These are phyloP conservation scores for Aspergillus bridgeri DNA, from an alignment of 495 filamentous ascomycete genomes.

Conservation along the genomic window DNA sequence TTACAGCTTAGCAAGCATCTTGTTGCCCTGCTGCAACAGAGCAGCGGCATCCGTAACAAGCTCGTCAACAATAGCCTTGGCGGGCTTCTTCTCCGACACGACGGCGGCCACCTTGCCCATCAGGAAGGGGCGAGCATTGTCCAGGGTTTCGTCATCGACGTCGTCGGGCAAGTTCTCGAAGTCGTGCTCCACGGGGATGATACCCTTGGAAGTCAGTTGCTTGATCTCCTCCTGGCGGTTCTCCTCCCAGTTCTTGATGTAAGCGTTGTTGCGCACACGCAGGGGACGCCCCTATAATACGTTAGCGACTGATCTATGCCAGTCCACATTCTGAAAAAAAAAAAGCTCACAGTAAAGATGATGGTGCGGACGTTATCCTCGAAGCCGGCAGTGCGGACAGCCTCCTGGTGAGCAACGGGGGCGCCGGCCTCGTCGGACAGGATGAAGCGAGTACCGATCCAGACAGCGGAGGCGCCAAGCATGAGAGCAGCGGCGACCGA, in stretches of 20 bases:
- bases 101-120: constrained; percentile 98
- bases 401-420: constrained; percentile 92
- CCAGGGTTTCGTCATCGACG: constrained; percentile 74
- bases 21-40: constrained; percentile 61
- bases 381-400: constrained; percentile 84
- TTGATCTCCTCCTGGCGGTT: constrained; percentile 87
- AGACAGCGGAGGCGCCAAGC: constrained; percentile 88
- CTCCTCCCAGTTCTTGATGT: constrained; percentile 94
- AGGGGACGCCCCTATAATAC: constrained; percentile 72
- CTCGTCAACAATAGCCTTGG: constrained; percentile 93
- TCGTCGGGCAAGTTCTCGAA: constrained; percentile 78
- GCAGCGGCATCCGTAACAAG: constrained; percentile 79
- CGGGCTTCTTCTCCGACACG: constrained; percentile 86
- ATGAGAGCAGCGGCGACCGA: constrained; percentile 85
- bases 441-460: constrained; percentile 96
- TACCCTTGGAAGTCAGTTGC: constrained; percentile 79
- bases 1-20: constrained; percentile 67
- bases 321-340: background rate
- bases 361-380: constrained; percentile 95
- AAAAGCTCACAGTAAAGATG: constrained; percentile 79
- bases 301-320: constrained; percentile 18
- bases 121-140: constrained; percentile 85
- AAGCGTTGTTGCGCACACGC: constrained; percentile 86
- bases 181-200: constrained; percentile 91
- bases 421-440: constrained; percentile 91